phyloP scores from a whole-genome alignment of 2,329 filamentous ascomycete genomes.

The Fusarium incarnatum region DNA sequence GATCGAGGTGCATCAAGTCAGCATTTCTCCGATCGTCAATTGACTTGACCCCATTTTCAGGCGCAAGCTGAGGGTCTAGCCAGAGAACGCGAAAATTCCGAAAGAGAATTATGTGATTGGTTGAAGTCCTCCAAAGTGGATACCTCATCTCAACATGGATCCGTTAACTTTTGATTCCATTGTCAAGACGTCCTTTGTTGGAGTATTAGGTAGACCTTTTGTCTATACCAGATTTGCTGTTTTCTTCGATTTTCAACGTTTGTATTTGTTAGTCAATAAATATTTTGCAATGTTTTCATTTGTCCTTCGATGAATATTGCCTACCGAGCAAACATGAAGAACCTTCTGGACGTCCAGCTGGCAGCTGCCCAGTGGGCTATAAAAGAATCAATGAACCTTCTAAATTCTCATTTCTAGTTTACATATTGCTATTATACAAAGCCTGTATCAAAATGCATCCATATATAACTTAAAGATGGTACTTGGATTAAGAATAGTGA shows the following conservation, averaged over 20 bases:
- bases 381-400: not conserved
- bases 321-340: not conserved
- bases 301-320: not conserved
- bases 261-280: too few species aligned
- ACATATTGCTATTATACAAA: fast-evolving
- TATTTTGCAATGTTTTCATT: not conserved
- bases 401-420: fast-evolving
- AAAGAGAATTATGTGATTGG: not conserved
- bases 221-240: not conserved
- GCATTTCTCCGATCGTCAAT: not conserved
- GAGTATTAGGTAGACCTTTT: not conserved
- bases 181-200: not conserved
- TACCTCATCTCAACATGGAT: not conserved
- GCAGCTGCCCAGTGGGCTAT: not conserved
- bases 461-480: not conserved
- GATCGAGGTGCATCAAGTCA: not conserved
- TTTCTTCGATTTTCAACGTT: not conserved
- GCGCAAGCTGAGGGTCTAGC: not conserved
- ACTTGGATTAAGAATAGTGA: not conserved
- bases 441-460: fast-evolving
- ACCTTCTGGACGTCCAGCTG: not conserved
- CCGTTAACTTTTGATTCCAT: not conserved
- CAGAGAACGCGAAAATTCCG: not conserved
- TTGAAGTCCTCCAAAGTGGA: not conserved
- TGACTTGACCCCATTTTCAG: not conserved